These are phyloP conservation scores for Lathyrus tuberosus DNA, from an alignment of 306 rosid genomes.

Conservation along the genomic window DNA sequence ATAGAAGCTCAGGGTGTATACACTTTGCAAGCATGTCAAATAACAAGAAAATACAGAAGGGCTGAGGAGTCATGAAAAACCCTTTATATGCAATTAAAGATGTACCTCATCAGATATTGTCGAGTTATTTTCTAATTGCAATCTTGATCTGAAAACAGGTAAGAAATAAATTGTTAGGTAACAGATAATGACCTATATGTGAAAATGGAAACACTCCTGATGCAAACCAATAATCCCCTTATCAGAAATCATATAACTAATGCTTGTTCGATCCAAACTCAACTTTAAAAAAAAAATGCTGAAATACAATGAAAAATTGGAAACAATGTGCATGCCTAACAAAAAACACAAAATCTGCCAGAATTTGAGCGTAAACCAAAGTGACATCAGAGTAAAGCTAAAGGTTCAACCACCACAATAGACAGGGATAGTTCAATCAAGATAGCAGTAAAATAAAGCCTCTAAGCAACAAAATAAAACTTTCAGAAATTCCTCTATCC, in stretches of 20 bases:
- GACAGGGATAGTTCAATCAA: not conserved
- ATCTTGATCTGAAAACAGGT: slow-evolving; percentile 54
- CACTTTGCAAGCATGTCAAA: not conserved
- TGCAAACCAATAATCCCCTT: slow-evolving; percentile 23
- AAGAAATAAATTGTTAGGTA: slow-evolving; percentile 38
- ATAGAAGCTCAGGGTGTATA: slow-evolving; percentile 10
- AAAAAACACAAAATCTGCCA: not conserved
- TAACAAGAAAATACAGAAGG: slow-evolving; percentile 13
- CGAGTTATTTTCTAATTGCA: slow-evolving; percentile 43
- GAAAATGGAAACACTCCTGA: slow-evolving; percentile 27
- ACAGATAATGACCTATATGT: slow-evolving; percentile 13
- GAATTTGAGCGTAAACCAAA: slow-evolving; percentile 17
- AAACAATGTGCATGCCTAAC: not conserved
- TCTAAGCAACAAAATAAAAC: not conserved
- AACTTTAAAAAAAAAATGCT: slow-evolving; percentile 1
- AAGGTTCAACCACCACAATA: slow-evolving; percentile 13
- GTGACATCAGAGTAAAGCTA: slow-evolving; percentile 31
- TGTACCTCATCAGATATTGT: slow-evolving; percentile 57
- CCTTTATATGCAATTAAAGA: slow-evolving; percentile 23
- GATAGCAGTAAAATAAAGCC: slow-evolving; percentile 25
- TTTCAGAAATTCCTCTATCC: slow-evolving; percentile 32
- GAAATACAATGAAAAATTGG: slow-evolving; percentile 14
- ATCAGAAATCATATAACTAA: slow-evolving; percentile 2
- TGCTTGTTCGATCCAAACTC: slow-evolving; percentile 2
- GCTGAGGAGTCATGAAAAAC: slow-evolving; percentile 24